Conservation (phyloP, 345 rosid species). For the Populus alba region DNA sequence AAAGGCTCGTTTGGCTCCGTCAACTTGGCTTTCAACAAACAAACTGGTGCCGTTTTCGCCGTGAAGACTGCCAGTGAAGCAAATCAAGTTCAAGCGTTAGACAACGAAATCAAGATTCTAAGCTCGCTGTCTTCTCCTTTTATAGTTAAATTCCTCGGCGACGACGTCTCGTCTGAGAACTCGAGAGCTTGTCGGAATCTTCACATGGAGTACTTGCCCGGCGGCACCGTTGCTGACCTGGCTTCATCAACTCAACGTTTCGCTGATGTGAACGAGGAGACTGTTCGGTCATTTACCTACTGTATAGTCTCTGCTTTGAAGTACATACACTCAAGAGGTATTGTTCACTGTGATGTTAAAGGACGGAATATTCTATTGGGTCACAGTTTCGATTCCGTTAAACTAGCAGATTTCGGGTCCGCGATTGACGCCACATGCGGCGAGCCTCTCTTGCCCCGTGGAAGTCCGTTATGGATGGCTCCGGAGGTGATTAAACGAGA, state of each 20-base stretch:
- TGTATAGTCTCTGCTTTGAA: slow-evolving; percentile 59
- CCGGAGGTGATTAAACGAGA: slow-evolving; percentile 77
- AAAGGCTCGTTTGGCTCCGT: slow-evolving; percentile 65
- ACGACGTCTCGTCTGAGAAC: slow-evolving; percentile 41
- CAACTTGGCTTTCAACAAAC: slow-evolving; percentile 32
- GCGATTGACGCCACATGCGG: slow-evolving; percentile 24
- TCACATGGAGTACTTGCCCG: slow-evolving; percentile 57
- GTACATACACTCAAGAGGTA: slow-evolving; percentile 53
- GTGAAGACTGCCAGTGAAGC: slow-evolving; percentile 50
- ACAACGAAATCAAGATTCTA: slow-evolving; percentile 56
- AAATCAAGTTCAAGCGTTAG: slow-evolving; percentile 39
- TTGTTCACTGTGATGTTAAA: slow-evolving; percentile 80
- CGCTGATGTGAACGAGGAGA: slow-evolving; percentile 30
- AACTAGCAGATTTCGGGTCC: slow-evolving; percentile 81
- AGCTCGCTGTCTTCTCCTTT: slow-evolving; percentile 44
- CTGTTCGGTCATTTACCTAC: slow-evolving; percentile 41
- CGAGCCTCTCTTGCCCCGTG: slow-evolving; percentile 45
- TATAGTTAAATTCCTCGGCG: slow-evolving; percentile 49
- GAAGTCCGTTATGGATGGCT: slow-evolving; percentile 94
- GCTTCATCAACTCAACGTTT: slow-evolving; percentile 9
- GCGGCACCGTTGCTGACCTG: slow-evolving; percentile 56
- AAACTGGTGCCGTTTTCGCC: slow-evolving; percentile 48
- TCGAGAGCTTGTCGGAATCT: slow-evolving; percentile 51
- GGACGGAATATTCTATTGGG: slow-evolving; percentile 58
- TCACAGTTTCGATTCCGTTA: slow-evolving; percentile 28